Evolutionary conservation across 2,329 filamentous ascomycete genomes (phyloP), one percentile per base, ranked within the genome.

Genomic region (Coniochaeta ligniaria): DNA sequence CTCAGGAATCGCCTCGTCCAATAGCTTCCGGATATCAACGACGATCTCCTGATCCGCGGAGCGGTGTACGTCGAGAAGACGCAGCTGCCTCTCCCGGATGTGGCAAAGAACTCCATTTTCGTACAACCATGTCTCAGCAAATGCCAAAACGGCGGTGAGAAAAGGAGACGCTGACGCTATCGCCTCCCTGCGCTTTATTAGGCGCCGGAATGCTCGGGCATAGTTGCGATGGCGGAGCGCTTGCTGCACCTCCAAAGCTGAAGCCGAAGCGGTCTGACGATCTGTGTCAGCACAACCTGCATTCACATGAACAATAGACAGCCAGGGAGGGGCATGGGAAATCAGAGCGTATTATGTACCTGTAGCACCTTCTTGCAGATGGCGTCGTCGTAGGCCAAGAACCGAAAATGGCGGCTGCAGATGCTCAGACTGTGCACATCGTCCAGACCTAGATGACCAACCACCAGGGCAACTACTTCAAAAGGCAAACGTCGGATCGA

Each of bases 71-170:
- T 88, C 77, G 56, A 89, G 75, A 28, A 91, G 71, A 3, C 83
- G 81, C 28, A 92, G 76, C 57, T 69, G 58, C 38, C 67, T 61
- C 47, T 79, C 77, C 45, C 78, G 69, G 12, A 83, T 79, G 68
- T 91, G 88, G 66, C 87, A 90, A 17, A 92, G 73, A 12, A 83
- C 77, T 6, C 89, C 87, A 61, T 84, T 79, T 20, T 77, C 75
- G 69, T 89, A 91, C 1, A 86, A 70, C 71, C 87, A 91, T 3
- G 78, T 76, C 26, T 84, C 80, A 3, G 81, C 86, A 59, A 83
- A 75, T 3, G 81, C 88, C 35, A 91, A 68, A 0, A 86, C 75
- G 2, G 80, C 81, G 17, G 82, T 81, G 0, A 83, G 79, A 68
- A 84, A 91, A 0, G 90, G 90, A 35, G 78, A 73, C 6, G 85